phyloP scores from a whole-genome alignment of 169 alveolate species.

The Plasmodium vinckei region DNA sequence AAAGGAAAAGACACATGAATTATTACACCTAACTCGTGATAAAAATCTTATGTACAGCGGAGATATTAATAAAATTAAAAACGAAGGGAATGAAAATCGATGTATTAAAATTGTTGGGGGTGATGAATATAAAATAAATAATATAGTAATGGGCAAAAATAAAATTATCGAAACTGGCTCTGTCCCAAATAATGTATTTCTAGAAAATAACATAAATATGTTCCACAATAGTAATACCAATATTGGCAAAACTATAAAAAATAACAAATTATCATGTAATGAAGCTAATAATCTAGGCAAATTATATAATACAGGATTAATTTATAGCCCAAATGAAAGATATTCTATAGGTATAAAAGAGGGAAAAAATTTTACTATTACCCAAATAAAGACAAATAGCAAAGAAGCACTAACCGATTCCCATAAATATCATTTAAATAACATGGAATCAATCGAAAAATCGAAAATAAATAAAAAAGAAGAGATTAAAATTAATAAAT shows the following conservation, averaged over 20 bases:
- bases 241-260: neutral
- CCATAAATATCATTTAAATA: conserved; percentile 54
- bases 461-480: conserved; percentile 16
- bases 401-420: conserved; percentile 28
- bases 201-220: too few species aligned
- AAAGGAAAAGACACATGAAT: conserved; percentile 9
- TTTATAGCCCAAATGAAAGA: neutral
- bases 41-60: too few species aligned
- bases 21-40: neutral
- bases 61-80: conserved; percentile 6
- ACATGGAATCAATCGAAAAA: conserved; percentile 16
- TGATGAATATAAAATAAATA: conserved; percentile 7
- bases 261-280: neutral
- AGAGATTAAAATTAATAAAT: conserved; percentile 5
- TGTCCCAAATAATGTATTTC: too few species aligned
- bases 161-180: too few species aligned
- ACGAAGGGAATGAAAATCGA: neutral
- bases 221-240: neutral
- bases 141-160: neutral
- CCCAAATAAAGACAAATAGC: neutral
- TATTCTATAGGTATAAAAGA: conserved; percentile 9
- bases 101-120: too few species aligned
- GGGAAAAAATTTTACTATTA: neutral
- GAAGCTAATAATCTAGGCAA: neutral
- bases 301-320: neutral